Evolutionary conservation across 345 rosid species (phyloP), one percentile per base, ranked within the genome.

Genomic region (Raphanus raphanistrum): DNA sequence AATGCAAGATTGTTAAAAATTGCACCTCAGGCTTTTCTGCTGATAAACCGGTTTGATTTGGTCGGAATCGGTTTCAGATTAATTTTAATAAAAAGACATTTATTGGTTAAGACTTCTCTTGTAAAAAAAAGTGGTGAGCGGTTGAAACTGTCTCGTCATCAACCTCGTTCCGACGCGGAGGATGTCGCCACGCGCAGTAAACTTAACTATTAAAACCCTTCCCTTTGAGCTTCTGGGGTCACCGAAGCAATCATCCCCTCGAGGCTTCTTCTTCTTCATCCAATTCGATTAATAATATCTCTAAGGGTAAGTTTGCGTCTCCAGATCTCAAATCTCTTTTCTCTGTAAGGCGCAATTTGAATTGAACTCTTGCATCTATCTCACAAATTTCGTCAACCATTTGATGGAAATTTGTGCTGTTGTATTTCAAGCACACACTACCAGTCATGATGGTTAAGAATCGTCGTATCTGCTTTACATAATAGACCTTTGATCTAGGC

Each of bases 241-340:
- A 11, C 54, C 36, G 16, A 71, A 50, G 17, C 28, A 71, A 63
- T 72, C 72, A 43, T 66, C 55, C 55, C 31, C 54, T 13, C 66
- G 10, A 38, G 15, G 36, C 26, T 58, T 70, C 35, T 4, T 36
- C 66, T 29, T 28, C 35, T 29, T 29, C 17, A 0, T 60, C 65
- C 71, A 48, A 32, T 43, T 66, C 43, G 63, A n/a, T n/a, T n/a
- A n/a, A n/a, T n/a, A 72, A 35, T 79, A 69, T 6, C 35, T 27
- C 38, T 28, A 6, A 61, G 38, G 71, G 78, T 54, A 73, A 27
- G 70, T 68, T 67, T 73, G 17, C 48, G 8, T 61, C 21, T 68
- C n/a, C 65, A 79, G 82, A 79, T 73, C 82, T 67, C 70, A 66
- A 32, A 7, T 25, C 54, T 58, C 32, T 29, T 8, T n/a, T 61